Percentiles rank a stretch among this genome's conserved stretches.
These are phyloP conservation scores for Aspergillus indologenus DNA, from an alignment of 495 filamentous ascomycete species.

Conservation along the genomic window DNA sequence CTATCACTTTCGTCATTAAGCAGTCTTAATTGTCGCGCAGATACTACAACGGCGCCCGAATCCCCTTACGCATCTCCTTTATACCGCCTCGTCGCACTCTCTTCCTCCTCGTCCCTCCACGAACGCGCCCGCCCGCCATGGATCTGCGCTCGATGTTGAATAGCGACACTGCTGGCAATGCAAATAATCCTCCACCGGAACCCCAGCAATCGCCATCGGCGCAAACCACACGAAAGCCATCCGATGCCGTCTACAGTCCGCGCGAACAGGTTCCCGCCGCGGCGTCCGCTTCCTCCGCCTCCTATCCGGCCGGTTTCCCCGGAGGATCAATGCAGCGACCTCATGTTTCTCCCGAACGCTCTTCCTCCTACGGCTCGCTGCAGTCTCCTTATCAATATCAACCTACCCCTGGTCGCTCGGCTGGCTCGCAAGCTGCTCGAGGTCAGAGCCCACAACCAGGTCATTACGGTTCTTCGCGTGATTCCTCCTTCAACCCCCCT, in stretches of 20 bases:
- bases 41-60: too few relatives aligned
- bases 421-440: conserved; percentile 31
- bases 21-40: too few relatives aligned
- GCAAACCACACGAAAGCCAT: conserved; percentile 24
- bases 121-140: conserved; percentile 33
- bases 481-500: conserved; percentile 40
- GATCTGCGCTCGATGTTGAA: conserved; percentile 56
- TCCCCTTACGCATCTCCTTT: not conserved
- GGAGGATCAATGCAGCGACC: conserved; percentile 39
- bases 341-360: conserved; percentile 40
- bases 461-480: conserved; percentile 36
- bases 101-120: not conserved
- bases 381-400: conserved; percentile 49
- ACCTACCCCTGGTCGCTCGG: conserved; percentile 31
- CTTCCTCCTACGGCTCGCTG: conserved; percentile 39
- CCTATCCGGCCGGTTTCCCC: conserved; percentile 31
- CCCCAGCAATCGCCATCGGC: conserved; percentile 19
- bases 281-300: conserved; percentile 21
- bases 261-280: conserved; percentile 23
- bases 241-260: conserved; percentile 29
- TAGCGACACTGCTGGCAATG: conserved; percentile 40
- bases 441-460: conserved; percentile 40
- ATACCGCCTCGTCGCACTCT: not conserved
- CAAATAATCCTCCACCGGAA: conserved; percentile 26
- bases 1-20: not conserved